Evolutionary conservation across 805 yeast genomes (phyloP).

Genomic region (Huiozyma sinensis): DNA sequence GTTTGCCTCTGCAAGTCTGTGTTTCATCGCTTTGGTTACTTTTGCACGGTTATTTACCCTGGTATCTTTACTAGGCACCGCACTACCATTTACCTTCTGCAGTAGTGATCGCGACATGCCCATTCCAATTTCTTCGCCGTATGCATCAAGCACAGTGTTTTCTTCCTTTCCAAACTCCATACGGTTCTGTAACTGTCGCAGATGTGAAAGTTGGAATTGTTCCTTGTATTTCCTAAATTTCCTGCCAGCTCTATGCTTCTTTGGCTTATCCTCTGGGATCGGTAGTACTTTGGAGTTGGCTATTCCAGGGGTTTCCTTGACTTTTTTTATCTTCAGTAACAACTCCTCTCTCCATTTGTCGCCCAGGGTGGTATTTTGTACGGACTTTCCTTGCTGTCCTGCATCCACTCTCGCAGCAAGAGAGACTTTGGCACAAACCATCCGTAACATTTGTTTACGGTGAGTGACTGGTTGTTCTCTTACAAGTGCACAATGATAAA

Average conservation of each 20-base stretch:
- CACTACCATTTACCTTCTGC: slow-evolving; percentile 13
- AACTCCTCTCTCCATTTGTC: slow-evolving; percentile 50
- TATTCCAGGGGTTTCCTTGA: slow-evolving; percentile 68
- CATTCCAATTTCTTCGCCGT: slow-evolving; percentile 73
- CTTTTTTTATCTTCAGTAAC: slow-evolving; percentile 50
- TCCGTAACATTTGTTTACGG: slow-evolving; percentile 62
- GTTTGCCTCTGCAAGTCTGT: slow-evolving; percentile 30
- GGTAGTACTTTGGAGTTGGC: slow-evolving; percentile 62
- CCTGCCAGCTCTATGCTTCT: slow-evolving; percentile 81
- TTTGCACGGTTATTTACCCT: slow-evolving; percentile 44
- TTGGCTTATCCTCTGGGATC: slow-evolving; percentile 60
- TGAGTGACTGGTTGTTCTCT: slow-evolving; percentile 48
- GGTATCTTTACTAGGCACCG: slow-evolving; percentile 16
- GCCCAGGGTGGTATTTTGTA: slow-evolving; percentile 46
- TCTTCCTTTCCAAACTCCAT: slow-evolving; percentile 76
- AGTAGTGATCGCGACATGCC: slow-evolving; percentile 46
- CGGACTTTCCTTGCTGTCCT: slow-evolving; percentile 23
- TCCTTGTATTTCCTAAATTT: slow-evolving; percentile 72
- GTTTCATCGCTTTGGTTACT: slow-evolving; percentile 50
- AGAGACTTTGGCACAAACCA: slow-evolving; percentile 66
- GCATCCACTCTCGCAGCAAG: slow-evolving; percentile 78
- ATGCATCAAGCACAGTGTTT: slow-evolving; percentile 46
- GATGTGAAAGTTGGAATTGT: slow-evolving; percentile 68
- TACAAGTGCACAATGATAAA: slow-evolving; percentile 51
- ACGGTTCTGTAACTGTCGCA: slow-evolving; percentile 74